Evolutionary conservation across 2,329 filamentous ascomycete species (phyloP).

Genomic region (Pochonia chlamydosporia): DNA sequence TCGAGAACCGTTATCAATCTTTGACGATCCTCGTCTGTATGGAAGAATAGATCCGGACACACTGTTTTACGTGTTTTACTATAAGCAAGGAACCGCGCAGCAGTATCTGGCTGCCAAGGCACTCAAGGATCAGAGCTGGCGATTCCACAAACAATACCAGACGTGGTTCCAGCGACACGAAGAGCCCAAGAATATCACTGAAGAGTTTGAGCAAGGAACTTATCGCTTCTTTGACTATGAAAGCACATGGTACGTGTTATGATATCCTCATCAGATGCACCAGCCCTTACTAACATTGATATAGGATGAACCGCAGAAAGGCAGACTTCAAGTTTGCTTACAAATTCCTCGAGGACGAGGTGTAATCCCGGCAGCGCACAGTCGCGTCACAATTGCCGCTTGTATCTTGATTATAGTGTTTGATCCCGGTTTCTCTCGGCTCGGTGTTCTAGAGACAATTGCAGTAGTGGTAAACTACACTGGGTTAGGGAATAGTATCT

Average conservation of each 20-base stretch:
- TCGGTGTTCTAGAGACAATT: conserved; percentile 5
- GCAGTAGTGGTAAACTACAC: conserved; percentile 1
- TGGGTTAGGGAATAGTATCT: background rate
- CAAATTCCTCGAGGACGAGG: conserved; percentile 94
- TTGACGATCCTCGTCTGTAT: conserved; percentile 87
- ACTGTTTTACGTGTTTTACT: conserved; percentile 98
- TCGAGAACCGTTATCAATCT: conserved; percentile 83
- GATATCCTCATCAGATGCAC: background rate
- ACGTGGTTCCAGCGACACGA: conserved; percentile 99
- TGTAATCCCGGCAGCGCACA: conserved; percentile 34
- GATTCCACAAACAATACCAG: conserved; percentile 99
- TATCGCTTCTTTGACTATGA: conserved; percentile 99
- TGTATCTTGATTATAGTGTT: conserved; percentile 4
- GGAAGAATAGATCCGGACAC: conserved; percentile 89
- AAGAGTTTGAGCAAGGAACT: conserved; percentile 97
- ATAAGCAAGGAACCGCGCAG: conserved; percentile 92
- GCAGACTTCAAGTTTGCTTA: conserved; percentile 98
- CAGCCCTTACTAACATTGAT: conserved; percentile 11
- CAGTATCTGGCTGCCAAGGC: conserved; percentile 94
- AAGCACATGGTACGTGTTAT: conserved; percentile 81
- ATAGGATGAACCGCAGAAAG: conserved; percentile 96
- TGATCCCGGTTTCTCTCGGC: background rate
- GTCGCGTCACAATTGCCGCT: background rate
- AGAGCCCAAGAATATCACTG: conserved; percentile 96
- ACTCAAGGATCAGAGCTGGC: conserved; percentile 97